A percentile compares a stretch with the other conserved stretches of the same genome.
Evolutionary conservation across 2,329 filamentous ascomycete species (phyloP).

Genomic region (Emmonsia crescens): DNA sequence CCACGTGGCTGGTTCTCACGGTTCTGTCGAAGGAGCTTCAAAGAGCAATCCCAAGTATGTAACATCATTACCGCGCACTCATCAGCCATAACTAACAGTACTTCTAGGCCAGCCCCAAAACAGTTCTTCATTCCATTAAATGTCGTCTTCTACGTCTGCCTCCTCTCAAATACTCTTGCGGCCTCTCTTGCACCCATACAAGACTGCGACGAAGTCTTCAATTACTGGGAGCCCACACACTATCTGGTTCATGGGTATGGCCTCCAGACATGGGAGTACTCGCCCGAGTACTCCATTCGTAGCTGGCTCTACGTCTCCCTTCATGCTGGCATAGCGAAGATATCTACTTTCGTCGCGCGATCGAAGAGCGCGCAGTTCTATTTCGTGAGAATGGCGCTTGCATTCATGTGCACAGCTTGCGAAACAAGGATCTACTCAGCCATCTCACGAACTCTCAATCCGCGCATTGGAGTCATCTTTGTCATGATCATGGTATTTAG

Average conservation of each 20-base stretch:
- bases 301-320: constrained; percentile 85
- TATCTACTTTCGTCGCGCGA: constrained; percentile 46
- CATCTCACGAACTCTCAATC: constrained; percentile 65
- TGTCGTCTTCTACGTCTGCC: constrained; percentile 68
- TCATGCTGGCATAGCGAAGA: constrained; percentile 61
- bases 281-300: constrained; percentile 83
- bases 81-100: not conserved
- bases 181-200: constrained; percentile 83
- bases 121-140: constrained; percentile 60
- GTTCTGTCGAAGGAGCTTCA: not conserved
- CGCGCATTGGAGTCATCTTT: constrained; percentile 76
- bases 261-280: constrained; percentile 97
- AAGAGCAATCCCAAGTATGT: constrained; percentile 1
- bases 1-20: not conserved
- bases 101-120: constrained; percentile 21
- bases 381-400: constrained; percentile 65
- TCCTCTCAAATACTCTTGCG: constrained; percentile 61
- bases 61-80: not conserved
- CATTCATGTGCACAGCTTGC: constrained; percentile 64
- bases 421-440: constrained; percentile 73
- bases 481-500: constrained; percentile 65
- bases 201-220: constrained; percentile 97
- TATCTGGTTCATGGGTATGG: constrained; percentile 89
- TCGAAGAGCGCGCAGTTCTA: constrained; percentile 64
- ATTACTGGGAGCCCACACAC: constrained; percentile 96